Conservation (phyloP, 1,139 yeast species). For the Debaryomyces nepalensis region DNA sequence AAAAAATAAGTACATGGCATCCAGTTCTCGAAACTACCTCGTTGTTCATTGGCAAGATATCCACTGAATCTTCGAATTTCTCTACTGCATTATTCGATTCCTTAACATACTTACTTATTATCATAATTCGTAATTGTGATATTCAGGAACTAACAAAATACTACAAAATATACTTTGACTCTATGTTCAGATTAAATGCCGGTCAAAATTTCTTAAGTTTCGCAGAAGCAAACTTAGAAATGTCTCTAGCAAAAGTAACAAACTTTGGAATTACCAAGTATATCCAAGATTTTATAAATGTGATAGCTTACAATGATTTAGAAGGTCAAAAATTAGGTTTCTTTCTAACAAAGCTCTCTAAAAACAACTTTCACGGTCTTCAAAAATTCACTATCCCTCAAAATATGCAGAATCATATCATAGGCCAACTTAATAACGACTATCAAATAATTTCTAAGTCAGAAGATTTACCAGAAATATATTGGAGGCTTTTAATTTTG, state of each 20-base stretch:
- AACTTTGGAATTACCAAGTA: conserved; percentile 50
- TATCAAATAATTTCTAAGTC: conserved; percentile 18
- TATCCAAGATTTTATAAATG: conserved; percentile 55
- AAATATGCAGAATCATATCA: conserved; percentile 17
- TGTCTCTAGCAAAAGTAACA: conserved; percentile 49
- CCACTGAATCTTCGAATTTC: conserved; percentile 12
- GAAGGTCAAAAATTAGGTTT: conserved; percentile 45
- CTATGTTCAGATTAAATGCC: conserved; percentile 32
- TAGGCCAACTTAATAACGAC: conserved; percentile 16
- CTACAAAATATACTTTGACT: conserved; percentile 49
- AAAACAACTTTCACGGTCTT: conserved; percentile 18
- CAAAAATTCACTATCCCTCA: conserved; percentile 19
- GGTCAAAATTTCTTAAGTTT: conserved; percentile 53
- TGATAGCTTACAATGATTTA: conserved; percentile 27
- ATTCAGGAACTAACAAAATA: conserved; percentile 51
- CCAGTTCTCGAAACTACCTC: conserved; percentile 24
- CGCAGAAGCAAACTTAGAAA: conserved; percentile 47
- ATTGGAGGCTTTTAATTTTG: conserved; percentile 45
- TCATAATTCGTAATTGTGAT: conserved; percentile 64
- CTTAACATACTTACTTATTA: conserved; percentile 46
- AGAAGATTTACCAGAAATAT: conserved; percentile 34
- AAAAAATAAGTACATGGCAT: conserved; percentile 55
- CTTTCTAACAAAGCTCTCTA: conserved; percentile 39
- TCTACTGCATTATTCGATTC: conserved; percentile 29
- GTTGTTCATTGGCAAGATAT: conserved; percentile 19